Percentiles rank a stretch among this genome's conserved stretches.
phyloP scores from a whole-genome alignment of 768 basidiomycete species.

The Termitomyces sp. region DNA sequence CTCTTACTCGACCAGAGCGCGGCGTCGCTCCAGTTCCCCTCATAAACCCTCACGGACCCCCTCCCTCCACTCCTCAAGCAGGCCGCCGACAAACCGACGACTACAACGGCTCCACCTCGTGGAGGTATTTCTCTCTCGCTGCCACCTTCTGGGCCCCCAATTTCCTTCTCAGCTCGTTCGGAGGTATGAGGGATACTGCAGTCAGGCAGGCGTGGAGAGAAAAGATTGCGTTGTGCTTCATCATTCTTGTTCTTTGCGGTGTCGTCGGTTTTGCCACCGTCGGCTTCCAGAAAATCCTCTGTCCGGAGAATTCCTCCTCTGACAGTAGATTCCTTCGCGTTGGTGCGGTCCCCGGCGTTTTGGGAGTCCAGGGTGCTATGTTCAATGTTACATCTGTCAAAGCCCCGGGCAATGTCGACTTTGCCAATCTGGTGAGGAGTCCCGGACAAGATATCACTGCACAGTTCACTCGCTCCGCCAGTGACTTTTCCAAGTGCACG shows the following conservation, averaged over 20 bases:
- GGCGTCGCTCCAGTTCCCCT: constrained; percentile 92
- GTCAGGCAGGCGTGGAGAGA: constrained; percentile 95
- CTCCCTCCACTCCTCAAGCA: constrained; percentile 34
- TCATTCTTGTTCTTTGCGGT: constrained; percentile 76
- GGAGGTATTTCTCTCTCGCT: constrained; percentile 78
- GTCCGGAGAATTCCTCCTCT: constrained; percentile 57
- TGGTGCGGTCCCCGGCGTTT: constrained; percentile 55
- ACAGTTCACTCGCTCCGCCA: constrained; percentile 68
- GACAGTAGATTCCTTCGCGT: constrained; percentile 51
- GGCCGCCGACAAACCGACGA: constrained; percentile 27
- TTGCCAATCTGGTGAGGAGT: constrained; percentile 50
- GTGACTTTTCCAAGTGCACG: constrained; percentile 65
- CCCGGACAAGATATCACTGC: constrained; percentile 92
- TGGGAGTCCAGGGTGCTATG: constrained; percentile 75
- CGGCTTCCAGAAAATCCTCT: constrained; percentile 89
- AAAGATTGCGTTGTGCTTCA: constrained; percentile 90
- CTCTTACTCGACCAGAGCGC: constrained; percentile 93
- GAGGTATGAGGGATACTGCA: constrained; percentile 77
- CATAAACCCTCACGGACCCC: constrained; percentile 73
- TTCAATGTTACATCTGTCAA: constrained; percentile 68
- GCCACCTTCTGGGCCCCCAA: constrained; percentile 92
- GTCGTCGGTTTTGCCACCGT: constrained; percentile 90
- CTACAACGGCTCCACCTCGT: constrained; percentile 55
- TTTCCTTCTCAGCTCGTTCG: constrained; percentile 67
- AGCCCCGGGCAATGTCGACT: constrained; percentile 52